Evolutionary conservation across 1,284 basidiomycete species (phyloP).

Genomic region (Ganoderma sinense): DNA sequence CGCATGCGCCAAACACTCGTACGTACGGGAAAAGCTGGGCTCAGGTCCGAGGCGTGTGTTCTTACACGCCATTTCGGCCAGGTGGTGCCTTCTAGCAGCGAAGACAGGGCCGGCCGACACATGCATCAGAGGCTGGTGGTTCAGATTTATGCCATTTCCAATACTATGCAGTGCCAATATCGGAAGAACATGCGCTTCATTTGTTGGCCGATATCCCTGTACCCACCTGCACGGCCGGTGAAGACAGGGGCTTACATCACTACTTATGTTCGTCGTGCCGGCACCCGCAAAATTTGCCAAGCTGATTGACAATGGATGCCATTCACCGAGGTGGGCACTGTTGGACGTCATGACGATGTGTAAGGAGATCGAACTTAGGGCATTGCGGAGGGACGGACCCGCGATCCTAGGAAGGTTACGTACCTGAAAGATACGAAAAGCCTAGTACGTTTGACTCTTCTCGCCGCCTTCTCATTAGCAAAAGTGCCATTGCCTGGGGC

Average conservation of each 20-base stretch:
- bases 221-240: slow-evolving; percentile 26
- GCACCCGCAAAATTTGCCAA: slow-evolving; percentile 29
- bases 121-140: slow-evolving; percentile 24
- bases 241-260: slow-evolving; percentile 11
- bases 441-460: slow-evolving; percentile 21
- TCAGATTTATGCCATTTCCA: not conserved
- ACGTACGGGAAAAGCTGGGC: not conserved
- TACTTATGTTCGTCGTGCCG: slow-evolving; percentile 28
- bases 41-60: not conserved
- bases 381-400: slow-evolving; percentile 27
- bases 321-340: slow-evolving; percentile 31
- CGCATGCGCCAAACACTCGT: not conserved
- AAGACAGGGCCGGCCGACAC: not conserved
- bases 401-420: slow-evolving; percentile 25
- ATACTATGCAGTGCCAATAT: not conserved
- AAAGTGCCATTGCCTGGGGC: too few species aligned
- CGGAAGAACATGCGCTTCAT: not conserved
- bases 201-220: slow-evolving; percentile 16
- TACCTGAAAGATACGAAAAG: slow-evolving; percentile 25
- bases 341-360: not conserved
- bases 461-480: not conserved
- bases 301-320: not conserved
- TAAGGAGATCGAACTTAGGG: not conserved
- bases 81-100: not conserved
- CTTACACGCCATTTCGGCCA: not conserved